phyloP scores from a whole-genome alignment of 805 yeast species.

The Saccharomycopsis amapae region DNA sequence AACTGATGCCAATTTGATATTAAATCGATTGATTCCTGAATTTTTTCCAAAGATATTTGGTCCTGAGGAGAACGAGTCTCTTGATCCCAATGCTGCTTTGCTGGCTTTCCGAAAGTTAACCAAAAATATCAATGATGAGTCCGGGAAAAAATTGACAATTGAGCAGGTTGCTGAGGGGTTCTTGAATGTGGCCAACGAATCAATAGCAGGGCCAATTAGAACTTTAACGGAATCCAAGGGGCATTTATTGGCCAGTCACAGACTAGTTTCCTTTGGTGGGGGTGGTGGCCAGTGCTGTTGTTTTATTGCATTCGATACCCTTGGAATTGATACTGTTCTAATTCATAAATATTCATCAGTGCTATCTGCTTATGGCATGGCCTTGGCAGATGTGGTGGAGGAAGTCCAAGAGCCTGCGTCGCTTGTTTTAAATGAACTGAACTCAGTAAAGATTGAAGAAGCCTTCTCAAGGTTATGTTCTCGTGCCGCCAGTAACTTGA shows the following conservation, averaged over 20 bases:
- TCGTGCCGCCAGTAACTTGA: slow-evolving; percentile 36
- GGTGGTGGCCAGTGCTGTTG: slow-evolving; percentile 92
- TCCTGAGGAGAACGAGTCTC: slow-evolving; percentile 63
- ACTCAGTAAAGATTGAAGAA: slow-evolving; percentile 31
- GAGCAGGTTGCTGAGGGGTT: slow-evolving; percentile 78
- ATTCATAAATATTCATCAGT: slow-evolving; percentile 80
- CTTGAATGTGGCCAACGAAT: slow-evolving; percentile 73
- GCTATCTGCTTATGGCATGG: slow-evolving; percentile 82
- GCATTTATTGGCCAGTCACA: slow-evolving; percentile 53
- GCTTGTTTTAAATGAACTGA: slow-evolving; percentile 30
- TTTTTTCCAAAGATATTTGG: slow-evolving; percentile 80
- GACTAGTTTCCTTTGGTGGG: slow-evolving; percentile 82
- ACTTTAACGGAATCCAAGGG: slow-evolving; percentile 83
- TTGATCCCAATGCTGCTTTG: slow-evolving; percentile 49
- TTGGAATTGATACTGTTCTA: slow-evolving; percentile 62
- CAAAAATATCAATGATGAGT: slow-evolving; percentile 43
- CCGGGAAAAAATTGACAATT: slow-evolving; percentile 36
- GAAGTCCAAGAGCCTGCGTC: slow-evolving; percentile 75
- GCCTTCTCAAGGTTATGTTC: slow-evolving; percentile 40
- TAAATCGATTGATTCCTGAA: slow-evolving; percentile 68
- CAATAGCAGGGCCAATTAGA: slow-evolving; percentile 88
- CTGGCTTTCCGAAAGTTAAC: slow-evolving; percentile 49
- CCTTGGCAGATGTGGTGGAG: slow-evolving; percentile 76
- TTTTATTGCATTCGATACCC: slow-evolving; percentile 54
- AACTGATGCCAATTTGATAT: slow-evolving; percentile 73